Conservation (phyloP, 2,329 filamentous ascomycete genomes). For the Ilyonectria destructans region DNA sequence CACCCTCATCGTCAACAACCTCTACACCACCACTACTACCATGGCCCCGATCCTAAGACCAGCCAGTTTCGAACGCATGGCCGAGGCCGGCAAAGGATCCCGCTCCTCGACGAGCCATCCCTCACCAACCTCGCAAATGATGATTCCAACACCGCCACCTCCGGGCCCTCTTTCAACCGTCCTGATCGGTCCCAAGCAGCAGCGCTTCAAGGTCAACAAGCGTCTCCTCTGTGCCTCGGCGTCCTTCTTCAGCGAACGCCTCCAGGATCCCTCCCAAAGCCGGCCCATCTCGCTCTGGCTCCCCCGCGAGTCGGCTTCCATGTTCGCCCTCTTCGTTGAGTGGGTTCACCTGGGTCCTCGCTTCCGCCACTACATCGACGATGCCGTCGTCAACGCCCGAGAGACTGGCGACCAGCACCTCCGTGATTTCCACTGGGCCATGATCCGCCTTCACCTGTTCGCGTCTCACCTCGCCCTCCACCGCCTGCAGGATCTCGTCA, state of each 20-base stretch:
- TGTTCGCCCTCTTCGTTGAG: conserved; percentile 69
- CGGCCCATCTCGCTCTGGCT: conserved; percentile 58
- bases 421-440: conserved; percentile 68
- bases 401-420: conserved; percentile 48
- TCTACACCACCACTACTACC: conserved; percentile 15
- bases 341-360: conserved; percentile 65
- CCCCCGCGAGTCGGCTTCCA: conserved; percentile 64
- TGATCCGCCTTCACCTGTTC: conserved; percentile 72
- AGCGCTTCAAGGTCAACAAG: conserved; percentile 61
- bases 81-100: conserved; percentile 35
- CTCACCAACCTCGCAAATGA: conserved; percentile 40
- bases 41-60: conserved; percentile 49
- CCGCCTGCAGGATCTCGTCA: conserved; percentile 69
- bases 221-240: conserved; percentile 64
- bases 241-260: conserved; percentile 64
- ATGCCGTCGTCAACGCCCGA: conserved; percentile 54
- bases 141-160: conserved; percentile 42
- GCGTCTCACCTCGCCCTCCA: conserved; percentile 67
- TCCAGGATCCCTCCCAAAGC: conserved; percentile 55
- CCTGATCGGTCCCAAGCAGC: conserved; percentile 61
- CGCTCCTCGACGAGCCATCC: conserved; percentile 24
- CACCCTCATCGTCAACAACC: not conserved
- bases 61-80: conserved; percentile 42
- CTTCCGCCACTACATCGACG: conserved; percentile 63
- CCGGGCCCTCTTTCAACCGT: conserved; percentile 54